Evolutionary conservation across 352 stramenopile species (phyloP).

Genomic region (Globisporangium barbulae): DNA sequence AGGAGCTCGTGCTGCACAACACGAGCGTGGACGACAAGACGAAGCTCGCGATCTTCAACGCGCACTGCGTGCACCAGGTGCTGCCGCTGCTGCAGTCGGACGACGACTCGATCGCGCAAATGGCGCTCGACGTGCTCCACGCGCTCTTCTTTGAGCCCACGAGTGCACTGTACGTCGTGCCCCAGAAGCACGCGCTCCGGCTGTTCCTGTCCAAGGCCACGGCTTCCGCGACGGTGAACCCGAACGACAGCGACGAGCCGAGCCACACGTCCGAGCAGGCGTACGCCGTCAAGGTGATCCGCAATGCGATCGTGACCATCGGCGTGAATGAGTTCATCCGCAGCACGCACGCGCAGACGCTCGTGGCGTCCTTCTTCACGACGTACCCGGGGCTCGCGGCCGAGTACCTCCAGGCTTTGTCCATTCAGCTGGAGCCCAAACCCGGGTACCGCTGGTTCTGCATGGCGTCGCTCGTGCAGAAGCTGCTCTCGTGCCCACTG

Average conservation of each 20-base stretch:
- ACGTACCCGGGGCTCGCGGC: constrained; percentile 60
- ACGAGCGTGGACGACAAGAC: constrained; percentile 45
- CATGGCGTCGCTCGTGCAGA: constrained; percentile 65
- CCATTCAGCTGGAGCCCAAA: constrained; percentile 71
- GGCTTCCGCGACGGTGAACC: background rate
- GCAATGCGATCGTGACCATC: constrained; percentile 57
- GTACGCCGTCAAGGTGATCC: constrained; percentile 61
- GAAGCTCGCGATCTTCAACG: constrained; percentile 66
- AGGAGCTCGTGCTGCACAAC: constrained; percentile 53
- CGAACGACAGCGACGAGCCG: constrained; percentile 13
- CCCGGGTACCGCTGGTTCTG: constrained; percentile 78
- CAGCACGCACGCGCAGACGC: constrained; percentile 41
- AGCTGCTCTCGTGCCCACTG: constrained; percentile 53
- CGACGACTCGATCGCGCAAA: constrained; percentile 35
- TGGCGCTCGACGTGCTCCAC: constrained; percentile 37
- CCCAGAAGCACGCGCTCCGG: constrained; percentile 34
- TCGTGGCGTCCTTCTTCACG: constrained; percentile 54
- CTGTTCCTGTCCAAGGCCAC: constrained; percentile 47
- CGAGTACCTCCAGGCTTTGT: constrained; percentile 55
- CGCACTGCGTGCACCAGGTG: constrained; percentile 58
- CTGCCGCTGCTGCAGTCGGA: constrained; percentile 63
- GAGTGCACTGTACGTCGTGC: constrained; percentile 51
- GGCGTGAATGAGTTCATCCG: constrained; percentile 61
- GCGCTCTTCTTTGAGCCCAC: constrained; percentile 55
- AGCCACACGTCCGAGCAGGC: constrained; percentile 35